Evolutionary conservation across 108 stramenopile species (phyloP).

Genomic region (Cyclotella choctawhatcheeana): DNA sequence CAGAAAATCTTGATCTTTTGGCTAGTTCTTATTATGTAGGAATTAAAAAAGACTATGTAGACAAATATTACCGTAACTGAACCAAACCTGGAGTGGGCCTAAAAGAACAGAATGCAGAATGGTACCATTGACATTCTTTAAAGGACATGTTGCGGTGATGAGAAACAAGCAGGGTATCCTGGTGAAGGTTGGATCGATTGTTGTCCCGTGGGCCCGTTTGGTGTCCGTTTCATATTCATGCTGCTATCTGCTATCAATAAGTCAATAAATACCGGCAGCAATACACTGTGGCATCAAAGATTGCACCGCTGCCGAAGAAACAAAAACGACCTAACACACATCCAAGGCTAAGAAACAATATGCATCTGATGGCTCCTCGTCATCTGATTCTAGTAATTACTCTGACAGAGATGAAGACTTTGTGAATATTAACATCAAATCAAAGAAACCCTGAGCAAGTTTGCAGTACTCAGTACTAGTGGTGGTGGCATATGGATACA

Average conservation of each 20-base stretch:
- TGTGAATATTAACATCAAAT: not conserved
- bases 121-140: too few relatives aligned
- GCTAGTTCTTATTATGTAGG: too few relatives aligned
- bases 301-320: not conserved
- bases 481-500: too few relatives aligned
- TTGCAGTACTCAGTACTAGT: too few relatives aligned
- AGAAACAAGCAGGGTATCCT: too few relatives aligned
- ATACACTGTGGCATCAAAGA: not conserved
- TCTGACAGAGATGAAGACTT: slow-evolving; percentile 3
- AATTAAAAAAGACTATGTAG: too few relatives aligned
- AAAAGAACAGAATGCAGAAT: too few relatives aligned
- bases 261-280: slow-evolving; percentile 5
- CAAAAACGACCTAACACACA: not conserved
- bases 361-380: slow-evolving; percentile 1
- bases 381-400: not conserved
- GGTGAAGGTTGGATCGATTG: slow-evolving; percentile 27
- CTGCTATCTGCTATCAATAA: too few relatives aligned
- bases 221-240: slow-evolving; percentile 48
- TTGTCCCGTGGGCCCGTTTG: slow-evolving; percentile 44
- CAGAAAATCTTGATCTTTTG: too few relatives aligned
- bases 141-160: too few relatives aligned
- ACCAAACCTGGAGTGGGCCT: too few relatives aligned
- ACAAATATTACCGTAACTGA: too few relatives aligned
- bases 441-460: not conserved
- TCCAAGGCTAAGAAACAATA: not conserved